Base-by-base conservation (phyloP, 1,284 basidiomycete species). In the Phellinidium pouzarii region DNA sequence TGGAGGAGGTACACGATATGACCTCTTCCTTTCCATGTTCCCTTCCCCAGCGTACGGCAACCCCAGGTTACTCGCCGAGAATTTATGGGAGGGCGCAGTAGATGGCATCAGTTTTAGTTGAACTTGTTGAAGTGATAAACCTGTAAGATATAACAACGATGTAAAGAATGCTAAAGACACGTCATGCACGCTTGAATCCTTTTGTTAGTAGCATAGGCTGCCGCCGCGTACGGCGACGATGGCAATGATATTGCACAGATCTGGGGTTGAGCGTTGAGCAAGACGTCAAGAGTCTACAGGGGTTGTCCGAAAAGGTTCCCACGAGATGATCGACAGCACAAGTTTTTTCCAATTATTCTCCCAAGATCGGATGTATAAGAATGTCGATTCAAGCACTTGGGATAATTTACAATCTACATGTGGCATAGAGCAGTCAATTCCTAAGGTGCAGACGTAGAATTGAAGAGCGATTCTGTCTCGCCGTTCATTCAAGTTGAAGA, bases 1-100 rank as follows among this genome's bases (percentile, higher is more conserved):
- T 17, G 53, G 53, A 14, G 53, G 53, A 22, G 53, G 53, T n/a
- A 55, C 48, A 19, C 53, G 48, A 43, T 51, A 47, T 12, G 53
- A 42, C 29, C 43, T 50, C 17, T 42, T 55, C 44, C 44, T 45
- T 34, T 55, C 53, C 27, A n/a, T 11, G 38, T 48, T 48, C n/a
- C 44, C 52, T 5, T 23, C 27, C 23, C 38, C 52, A 34, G 22
- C 40, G 11, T 38, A n/a, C 11, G 52, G 52, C 38, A 42, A 45
- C 9, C 42, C 40, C 25, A 53, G 34, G 27, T 48, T 53, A 40
- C 41, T 53, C 27, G 22, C 31, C n/a, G 40, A 53, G 1, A 46
- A 31, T 26, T 23, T 53, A 25, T 53, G 45, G 7, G 52, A 53
- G 26, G 50, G 44, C 26, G 27, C n/a, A n/a, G n/a, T 23, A 11